These are phyloP conservation scores for Boletellus dicymbophilus DNA, from an alignment of 1,284 basidiomycete genomes.

Conservation along the genomic window DNA sequence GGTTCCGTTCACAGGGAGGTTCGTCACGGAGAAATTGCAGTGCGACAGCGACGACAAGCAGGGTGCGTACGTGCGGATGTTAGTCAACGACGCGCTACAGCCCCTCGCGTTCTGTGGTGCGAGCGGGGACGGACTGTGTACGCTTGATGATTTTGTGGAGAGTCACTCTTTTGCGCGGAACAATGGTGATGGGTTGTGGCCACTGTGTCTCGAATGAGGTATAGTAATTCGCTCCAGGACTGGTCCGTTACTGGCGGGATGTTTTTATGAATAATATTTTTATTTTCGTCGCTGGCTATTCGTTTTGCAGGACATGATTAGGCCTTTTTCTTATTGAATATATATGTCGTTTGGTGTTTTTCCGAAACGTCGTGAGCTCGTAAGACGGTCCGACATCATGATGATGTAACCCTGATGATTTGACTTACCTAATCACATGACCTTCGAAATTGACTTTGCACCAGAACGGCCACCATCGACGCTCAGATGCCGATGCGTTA, in stretches of 20 bases:
- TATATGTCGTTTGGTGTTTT: too few species aligned
- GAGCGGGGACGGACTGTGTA: conserved; percentile 55
- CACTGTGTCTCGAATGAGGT: background rate
- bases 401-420: background rate
- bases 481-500: conserved; percentile 34
- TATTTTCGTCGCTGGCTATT: too few species aligned
- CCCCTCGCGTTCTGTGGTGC: conserved; percentile 60
- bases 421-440: background rate
- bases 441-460: conserved; percentile 6
- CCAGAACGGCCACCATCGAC: conserved; percentile 24
- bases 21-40: conserved; percentile 59
- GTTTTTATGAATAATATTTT: background rate
- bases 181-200: background rate
- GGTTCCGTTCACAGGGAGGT: conserved; percentile 62
- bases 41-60: conserved; percentile 36
- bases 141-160: conserved; percentile 37
- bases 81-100: conserved; percentile 69
- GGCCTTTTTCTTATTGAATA: too few species aligned
- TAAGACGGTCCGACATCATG: too few species aligned
- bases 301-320: too few species aligned
- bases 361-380: too few species aligned
- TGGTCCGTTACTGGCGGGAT: background rate
- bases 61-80: conserved; percentile 54
- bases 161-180: background rate
- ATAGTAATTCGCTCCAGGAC: too few species aligned